Conservation (phyloP, 2,329 filamentous ascomycete species). For the Neonectria neomacrospora region DNA sequence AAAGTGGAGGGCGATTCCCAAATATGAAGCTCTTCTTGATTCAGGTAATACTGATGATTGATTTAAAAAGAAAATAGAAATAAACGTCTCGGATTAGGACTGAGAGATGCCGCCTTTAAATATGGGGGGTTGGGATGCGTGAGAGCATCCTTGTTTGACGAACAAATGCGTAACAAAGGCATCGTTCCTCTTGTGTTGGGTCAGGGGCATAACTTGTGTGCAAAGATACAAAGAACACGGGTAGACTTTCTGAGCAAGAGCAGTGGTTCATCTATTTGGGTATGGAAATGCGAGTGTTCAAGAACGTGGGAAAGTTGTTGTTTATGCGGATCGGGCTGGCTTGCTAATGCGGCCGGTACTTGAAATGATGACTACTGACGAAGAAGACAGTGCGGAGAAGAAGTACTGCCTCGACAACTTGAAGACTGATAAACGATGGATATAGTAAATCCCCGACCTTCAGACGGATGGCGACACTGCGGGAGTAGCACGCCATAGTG, state of each 20-base stretch:
- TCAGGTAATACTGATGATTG: not conserved
- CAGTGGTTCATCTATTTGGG: not conserved
- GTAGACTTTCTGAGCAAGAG: not conserved
- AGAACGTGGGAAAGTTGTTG: not conserved
- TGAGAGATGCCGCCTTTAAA: not conserved
- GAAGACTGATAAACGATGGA: not conserved
- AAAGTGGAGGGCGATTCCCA: too few relatives aligned
- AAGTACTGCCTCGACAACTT: not conserved
- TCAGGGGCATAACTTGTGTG: not conserved
- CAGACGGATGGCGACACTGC: not conserved
- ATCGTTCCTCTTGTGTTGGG: not conserved
- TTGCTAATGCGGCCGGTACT: not conserved
- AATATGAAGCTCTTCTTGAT: not conserved
- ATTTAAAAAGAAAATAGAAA: not conserved
- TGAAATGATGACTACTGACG: not conserved
- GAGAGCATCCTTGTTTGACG: not conserved
- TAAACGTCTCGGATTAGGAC: not conserved
- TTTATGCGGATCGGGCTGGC: not conserved
- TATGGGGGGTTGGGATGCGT: not conserved
- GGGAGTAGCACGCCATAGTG: not conserved
- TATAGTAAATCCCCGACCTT: not conserved
- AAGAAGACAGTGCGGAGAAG: not conserved
- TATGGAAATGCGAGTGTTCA: not conserved
- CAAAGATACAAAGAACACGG: not conserved
- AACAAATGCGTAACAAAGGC: not conserved